Conservation (phyloP, 148 eudicot species). For the Spergularia marina region DNA sequence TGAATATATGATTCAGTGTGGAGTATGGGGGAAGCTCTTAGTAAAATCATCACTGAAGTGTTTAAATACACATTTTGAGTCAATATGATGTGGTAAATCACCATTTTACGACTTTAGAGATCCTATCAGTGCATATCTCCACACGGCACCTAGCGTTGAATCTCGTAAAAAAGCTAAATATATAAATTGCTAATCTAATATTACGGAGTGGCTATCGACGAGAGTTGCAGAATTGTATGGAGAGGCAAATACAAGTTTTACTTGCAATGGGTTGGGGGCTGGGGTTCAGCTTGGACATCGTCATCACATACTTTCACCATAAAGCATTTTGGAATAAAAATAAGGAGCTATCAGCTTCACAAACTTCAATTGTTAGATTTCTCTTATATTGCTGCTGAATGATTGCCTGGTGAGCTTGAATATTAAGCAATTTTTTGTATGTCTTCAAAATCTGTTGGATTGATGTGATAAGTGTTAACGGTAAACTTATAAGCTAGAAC, state of each 20-base stretch:
- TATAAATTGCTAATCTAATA: no score
- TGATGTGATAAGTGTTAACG: slow-evolving; percentile 2
- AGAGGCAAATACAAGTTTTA: background rate
- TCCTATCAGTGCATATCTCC: no score
- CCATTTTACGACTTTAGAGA: no score
- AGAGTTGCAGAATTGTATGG: background rate
- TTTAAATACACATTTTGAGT: no score
- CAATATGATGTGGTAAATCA: no score
- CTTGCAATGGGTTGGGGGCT: background rate
- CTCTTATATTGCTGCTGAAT: background rate
- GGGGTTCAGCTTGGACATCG: background rate
- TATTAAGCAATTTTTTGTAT: background rate
- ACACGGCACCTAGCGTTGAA: background rate
- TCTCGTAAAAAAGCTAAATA: background rate
- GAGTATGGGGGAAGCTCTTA: no score
- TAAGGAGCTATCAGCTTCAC: background rate
- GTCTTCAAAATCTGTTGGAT: background rate
- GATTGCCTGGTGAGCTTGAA: background rate
- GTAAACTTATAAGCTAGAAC: background rate
- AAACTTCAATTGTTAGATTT: background rate
- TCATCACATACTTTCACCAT: background rate
- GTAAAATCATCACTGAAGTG: no score
- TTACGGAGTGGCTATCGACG: no score
- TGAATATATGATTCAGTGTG: no score
- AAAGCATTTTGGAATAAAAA: background rate